Conservation (phyloP, 2,329 filamentous ascomycete genomes). For the Clarireedia homoeocarpa region DNA sequence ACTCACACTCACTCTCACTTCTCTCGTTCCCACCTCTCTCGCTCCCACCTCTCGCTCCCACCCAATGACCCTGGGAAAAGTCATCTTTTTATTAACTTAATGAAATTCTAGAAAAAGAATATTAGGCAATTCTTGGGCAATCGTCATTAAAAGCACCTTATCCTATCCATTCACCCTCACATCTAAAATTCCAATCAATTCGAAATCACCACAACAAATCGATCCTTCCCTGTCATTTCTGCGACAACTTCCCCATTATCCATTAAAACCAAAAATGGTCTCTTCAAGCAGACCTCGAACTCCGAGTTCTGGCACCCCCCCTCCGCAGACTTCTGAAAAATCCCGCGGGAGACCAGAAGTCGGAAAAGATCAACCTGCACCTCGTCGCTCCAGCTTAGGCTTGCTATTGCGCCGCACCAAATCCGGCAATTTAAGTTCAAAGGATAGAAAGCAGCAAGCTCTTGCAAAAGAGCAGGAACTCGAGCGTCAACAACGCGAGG, state of each 20-base stretch:
- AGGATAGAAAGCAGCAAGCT: conserved; percentile 52
- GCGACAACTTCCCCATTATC: conserved; percentile 19
- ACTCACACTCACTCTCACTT: too few species aligned
- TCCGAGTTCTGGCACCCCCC: conserved; percentile 26
- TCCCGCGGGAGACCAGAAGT: conserved; percentile 30
- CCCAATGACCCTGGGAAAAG: neutral
- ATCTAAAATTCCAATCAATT: neutral
- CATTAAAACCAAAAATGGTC: conserved; percentile 19
- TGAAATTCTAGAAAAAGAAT: neutral
- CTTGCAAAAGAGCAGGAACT: conserved; percentile 41
- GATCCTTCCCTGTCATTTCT: conserved; percentile 18
- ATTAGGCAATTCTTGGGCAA: neutral
- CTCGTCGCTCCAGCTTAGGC: conserved; percentile 43
- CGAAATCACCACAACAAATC: conserved; percentile 1
- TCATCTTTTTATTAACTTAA: neutral
- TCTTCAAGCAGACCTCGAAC: conserved; percentile 32
- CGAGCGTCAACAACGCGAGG: conserved; percentile 46
- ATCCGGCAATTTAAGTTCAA: conserved; percentile 54
- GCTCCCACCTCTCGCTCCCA: neutral
- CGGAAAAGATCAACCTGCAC: conserved; percentile 24
- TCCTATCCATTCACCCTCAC: conserved; percentile 1
- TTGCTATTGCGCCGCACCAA: conserved; percentile 61
- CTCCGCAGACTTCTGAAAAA: conserved; percentile 26
- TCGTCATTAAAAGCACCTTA: neutral
- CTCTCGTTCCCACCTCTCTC: neutral